Base-by-base conservation (phyloP, 23 red algal species). In the Agarophyton chilense region DNA sequence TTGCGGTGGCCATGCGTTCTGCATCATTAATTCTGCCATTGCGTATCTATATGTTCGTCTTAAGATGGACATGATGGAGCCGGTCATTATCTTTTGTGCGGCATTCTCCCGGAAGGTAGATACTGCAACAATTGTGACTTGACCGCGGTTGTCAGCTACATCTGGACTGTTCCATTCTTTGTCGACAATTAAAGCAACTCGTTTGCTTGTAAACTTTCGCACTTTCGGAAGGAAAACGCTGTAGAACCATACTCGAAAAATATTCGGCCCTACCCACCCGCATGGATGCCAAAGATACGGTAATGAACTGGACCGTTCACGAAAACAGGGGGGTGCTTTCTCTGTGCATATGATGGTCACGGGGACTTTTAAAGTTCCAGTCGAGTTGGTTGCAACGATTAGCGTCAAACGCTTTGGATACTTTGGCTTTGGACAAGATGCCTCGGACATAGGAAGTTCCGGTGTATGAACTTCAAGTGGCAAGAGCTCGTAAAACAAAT, bases 351-450 rank as follows among this genome's bases (percentile, higher is more conserved):
- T 49, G 50, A 89, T 55, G 3, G 85, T 77, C 28, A 79, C 25
- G n/a, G 85, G 73, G 22, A 89, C 70, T 50, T 89, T 89, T 12
- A 89, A 29, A 77, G 85, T 78, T 26, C 85, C 85, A 28, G 85
- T 89, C n/a, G 73, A 39, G 45, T 89, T 89, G 24, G 85, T 47
- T 11, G 61, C 41, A 28, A 77, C 45, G 21, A 89, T 19, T 2
- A 89, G 50, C 3, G 85, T 78, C 32, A 78, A 10, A 49, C 85
- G 63, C 47, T 89, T 71, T 25, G 67, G 49, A 17, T 33, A 16
- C n/a, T 51, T 78, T 38, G 42, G 38, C 11, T 78, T 71, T 31
- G 60, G 25, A n/a, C 28, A 11, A 21, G 67, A 89, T 2, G 85
- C 19, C 9, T 45, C 41, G 12, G 34, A 18, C 5, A 11, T 56